Percentiles rank a stretch among this genome's conserved stretches.
Evolutionary conservation across 352 stramenopile genomes (phyloP).

Genomic region (Phytophthora tubulina): DNA sequence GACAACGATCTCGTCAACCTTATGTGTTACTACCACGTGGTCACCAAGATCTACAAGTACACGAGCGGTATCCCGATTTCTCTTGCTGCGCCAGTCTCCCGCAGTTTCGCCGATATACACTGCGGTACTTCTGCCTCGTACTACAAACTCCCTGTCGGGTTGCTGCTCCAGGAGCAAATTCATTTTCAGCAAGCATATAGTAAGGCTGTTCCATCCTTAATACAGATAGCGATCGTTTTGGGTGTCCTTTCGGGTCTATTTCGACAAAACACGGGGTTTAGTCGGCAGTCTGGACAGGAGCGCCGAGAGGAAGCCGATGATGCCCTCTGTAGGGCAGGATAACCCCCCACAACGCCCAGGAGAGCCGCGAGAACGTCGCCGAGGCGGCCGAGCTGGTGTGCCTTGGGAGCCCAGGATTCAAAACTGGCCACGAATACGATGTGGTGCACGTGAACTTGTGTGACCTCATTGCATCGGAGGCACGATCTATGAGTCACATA

Average conservation of each 20-base stretch:
- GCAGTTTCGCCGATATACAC: neutral
- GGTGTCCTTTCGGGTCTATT: neutral
- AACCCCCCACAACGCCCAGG: neutral
- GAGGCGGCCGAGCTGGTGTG: no score
- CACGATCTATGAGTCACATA: no score
- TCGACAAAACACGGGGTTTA: neutral
- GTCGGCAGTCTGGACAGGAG: neutral
- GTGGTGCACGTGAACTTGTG: no score
- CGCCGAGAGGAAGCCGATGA: neutral
- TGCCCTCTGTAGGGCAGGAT: neutral
- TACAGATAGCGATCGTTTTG: neutral
- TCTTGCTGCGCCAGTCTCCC: conserved; percentile 1
- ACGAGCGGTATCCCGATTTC: neutral
- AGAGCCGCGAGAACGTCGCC: neutral
- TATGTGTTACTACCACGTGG: conserved; percentile 8
- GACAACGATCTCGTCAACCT: conserved; percentile 7
- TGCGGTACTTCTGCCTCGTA: neutral
- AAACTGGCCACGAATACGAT: neutral
- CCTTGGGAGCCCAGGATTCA: neutral
- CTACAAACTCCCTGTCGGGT: no score
- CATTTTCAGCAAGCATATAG: no score
- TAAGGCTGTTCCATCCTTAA: neutral
- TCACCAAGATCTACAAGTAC: conserved; percentile 5
- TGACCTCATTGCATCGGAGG: no score
- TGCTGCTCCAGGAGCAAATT: neutral